Evolutionary conservation across 1,284 basidiomycete genomes (phyloP).

Genomic region (Lentinula novae-zelandiae): DNA sequence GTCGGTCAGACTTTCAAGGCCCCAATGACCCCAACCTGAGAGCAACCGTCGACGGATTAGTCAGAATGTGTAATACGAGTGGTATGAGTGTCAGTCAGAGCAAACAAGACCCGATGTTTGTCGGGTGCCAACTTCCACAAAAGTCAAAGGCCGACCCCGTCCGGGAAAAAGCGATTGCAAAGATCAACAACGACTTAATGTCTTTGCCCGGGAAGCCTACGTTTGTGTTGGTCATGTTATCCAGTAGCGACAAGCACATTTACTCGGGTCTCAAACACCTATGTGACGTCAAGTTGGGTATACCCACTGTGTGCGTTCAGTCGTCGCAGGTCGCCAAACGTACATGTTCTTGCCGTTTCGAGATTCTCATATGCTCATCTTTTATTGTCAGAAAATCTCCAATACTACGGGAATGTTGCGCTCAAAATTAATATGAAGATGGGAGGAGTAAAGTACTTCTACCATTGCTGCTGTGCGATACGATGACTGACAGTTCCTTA

Average conservation of each 20-base stretch:
- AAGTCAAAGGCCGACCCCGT: conserved; percentile 45
- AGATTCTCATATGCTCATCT: too few species aligned
- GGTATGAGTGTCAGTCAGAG: conserved; percentile 56
- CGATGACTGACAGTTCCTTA: conserved; percentile 15
- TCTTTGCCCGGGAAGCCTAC: conserved; percentile 24
- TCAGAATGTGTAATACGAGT: conserved; percentile 50
- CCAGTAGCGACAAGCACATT: conserved; percentile 61
- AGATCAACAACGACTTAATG: conserved; percentile 28
- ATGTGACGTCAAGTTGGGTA: conserved; percentile 60
- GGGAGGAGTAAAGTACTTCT: conserved; percentile 62
- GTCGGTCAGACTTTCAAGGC: conserved; percentile 44
- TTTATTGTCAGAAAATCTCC: conserved; percentile 44
- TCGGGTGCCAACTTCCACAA: conserved; percentile 38
- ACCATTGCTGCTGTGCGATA: neutral
- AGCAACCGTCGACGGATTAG: conserved; percentile 45
- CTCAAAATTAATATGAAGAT: conserved; percentile 81
- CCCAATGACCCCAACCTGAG: conserved; percentile 45
- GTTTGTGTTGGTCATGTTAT: conserved; percentile 55
- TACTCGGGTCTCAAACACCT: conserved; percentile 71
- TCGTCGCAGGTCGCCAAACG: conserved; percentile 58
- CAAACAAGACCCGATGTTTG: conserved; percentile 28
- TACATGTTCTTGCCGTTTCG: conserved; percentile 26
- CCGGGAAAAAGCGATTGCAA: conserved; percentile 38
- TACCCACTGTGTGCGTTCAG: conserved; percentile 70
- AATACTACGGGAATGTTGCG: conserved; percentile 77